Base-by-base conservation (phyloP, 371 early-diverging fungal genomes). In the Zychaea mexicana region DNA sequence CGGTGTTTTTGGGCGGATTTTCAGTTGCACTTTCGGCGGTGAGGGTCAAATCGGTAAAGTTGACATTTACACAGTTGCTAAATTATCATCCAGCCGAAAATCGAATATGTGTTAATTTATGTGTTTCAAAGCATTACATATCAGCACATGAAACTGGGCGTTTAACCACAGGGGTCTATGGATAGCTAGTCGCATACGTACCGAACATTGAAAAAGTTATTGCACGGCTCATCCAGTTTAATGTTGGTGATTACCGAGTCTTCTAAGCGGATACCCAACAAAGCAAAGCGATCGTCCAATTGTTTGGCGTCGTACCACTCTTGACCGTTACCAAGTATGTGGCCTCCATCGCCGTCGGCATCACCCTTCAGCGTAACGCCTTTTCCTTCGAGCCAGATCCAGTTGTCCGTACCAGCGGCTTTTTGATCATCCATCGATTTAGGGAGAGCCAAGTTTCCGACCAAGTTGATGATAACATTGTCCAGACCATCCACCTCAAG, bases 181-280 rank as follows among this genome's bases (percentile, higher is more conserved):
- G n/a, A n/a, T n/a, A n/a, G n/a, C n/a, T n/a, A n/a, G n/a, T n/a
- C n/a, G n/a, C n/a, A n/a, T n/a, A n/a, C n/a, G 31, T 54, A 62
- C 62, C 62, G 55, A 19, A 62, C 42, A 62, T 62, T 54, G 46
- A 62, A 62, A 32, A 62, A 62, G 19, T 62, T 62, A n/a, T 62
- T 62, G 28, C 62, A 62, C 31, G 62, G 62, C 19, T 62, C 49
- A 21, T 54, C 55, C 27, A 62, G 27, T n/a, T 36, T 53, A 8
- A 62, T 12, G 15, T 42, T 54, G 19, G 39, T 53, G 26, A 62
- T 28, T 19, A 36, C 36, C 12, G 62, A 62, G 30, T 62, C 55
- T 27, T 62, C 32, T 10, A 62, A 45, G 13, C n/a, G 31, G 36
- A 62, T 53, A 15, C 62, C 62, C 9, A 62, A 36, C 27, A 62